Conservation (phyloP, 306 rosid genomes). For the Vigna reflexopilosa region DNA sequence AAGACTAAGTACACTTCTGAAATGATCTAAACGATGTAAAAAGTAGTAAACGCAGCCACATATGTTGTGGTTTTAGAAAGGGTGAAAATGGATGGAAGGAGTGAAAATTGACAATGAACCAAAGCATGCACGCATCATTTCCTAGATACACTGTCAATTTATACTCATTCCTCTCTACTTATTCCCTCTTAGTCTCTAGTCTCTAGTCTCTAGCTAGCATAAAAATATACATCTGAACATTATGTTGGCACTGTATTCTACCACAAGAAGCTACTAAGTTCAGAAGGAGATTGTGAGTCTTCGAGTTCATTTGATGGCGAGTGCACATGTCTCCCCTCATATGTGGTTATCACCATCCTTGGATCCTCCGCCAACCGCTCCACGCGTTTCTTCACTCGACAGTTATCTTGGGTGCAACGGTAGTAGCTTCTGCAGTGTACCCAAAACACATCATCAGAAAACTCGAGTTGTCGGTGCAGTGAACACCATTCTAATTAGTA, state of each 20-base stretch:
- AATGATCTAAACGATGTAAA: neutral
- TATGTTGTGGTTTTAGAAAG: neutral
- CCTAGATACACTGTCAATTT: constrained; percentile 33
- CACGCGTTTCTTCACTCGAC: constrained; percentile 94
- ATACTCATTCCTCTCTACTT: constrained; percentile 32
- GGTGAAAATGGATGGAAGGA: constrained; percentile 21
- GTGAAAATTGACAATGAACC: constrained; percentile 37
- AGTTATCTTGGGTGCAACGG: constrained; percentile 91
- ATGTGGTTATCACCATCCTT: constrained; percentile 98
- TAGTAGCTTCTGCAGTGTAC: constrained; percentile 76
- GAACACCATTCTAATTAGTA: neutral
- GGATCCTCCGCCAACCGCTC: constrained; percentile 95
- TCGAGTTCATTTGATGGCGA: constrained; percentile 86
- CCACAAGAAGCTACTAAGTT: constrained; percentile 79
- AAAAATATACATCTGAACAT: constrained; percentile 26
- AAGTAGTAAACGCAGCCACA: neutral
- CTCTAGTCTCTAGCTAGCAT: constrained; percentile 16
- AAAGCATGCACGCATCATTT: constrained; percentile 20
- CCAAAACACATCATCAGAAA: neutral
- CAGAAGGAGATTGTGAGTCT: constrained; percentile 72
- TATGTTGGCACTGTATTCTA: constrained; percentile 38
- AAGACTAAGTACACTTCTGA: neutral
- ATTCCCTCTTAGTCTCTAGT: constrained; percentile 32
- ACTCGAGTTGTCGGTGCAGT: neutral
- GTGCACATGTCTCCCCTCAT: constrained; percentile 93